A percentile compares a stretch with the other conserved stretches of the same genome.
These are phyloP conservation scores for Solanum neorickii DNA, from an alignment of 257 asterid genomes.

Conservation along the genomic window DNA sequence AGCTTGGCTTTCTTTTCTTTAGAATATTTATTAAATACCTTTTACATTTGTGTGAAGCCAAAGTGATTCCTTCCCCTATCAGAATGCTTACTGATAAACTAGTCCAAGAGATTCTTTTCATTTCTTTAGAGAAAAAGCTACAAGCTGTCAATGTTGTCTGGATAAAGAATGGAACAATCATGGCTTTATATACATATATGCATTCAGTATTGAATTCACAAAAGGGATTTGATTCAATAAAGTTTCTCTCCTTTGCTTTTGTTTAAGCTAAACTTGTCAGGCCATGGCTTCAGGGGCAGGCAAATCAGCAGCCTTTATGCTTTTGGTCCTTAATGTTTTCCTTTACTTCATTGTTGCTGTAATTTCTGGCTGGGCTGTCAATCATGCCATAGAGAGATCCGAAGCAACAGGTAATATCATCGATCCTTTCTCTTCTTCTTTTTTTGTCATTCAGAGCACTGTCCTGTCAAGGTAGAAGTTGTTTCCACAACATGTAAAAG, in stretches of 20 bases:
- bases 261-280: constrained; percentile 3
- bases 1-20: background rate
- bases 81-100: constrained; percentile 14
- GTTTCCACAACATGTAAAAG: background rate
- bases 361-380: constrained; percentile 66
- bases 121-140: constrained; percentile 22
- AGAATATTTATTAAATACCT: background rate
- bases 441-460: background rate
- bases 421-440: background rate
- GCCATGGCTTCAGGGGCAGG: constrained; percentile 82
- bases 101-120: constrained; percentile 15
- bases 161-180: constrained; percentile 27
- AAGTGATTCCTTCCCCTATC: constrained; percentile 35
- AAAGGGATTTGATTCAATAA: background rate
- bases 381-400: constrained; percentile 58
- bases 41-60: constrained; percentile 2
- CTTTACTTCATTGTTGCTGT: constrained; percentile 54
- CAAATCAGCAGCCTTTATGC: constrained; percentile 59
- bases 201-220: constrained; percentile 6
- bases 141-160: constrained; percentile 4
- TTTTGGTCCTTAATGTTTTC: constrained; percentile 39
- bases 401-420: constrained; percentile 42
- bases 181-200: constrained; percentile 5
- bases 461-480: background rate
- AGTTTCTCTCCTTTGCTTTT: background rate